Percentiles rank a stretch among this genome's conserved stretches.
These are phyloP conservation scores for Fragaria nilgerrensis DNA, from an alignment of 306 rosid genomes.

Conservation along the genomic window DNA sequence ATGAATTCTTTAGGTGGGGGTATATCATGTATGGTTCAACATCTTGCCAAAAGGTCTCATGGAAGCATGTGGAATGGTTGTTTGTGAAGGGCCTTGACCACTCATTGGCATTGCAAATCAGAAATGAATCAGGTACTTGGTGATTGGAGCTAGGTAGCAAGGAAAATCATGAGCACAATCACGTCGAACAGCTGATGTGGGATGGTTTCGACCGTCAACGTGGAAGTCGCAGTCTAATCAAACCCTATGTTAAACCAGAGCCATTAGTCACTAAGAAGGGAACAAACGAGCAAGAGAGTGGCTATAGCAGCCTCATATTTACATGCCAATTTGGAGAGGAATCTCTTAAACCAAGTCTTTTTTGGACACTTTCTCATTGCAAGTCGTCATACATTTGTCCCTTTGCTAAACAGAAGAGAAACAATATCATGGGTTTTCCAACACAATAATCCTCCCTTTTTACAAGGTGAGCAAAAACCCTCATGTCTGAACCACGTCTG, in stretches of 20 bases:
- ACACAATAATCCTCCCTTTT: constrained; percentile 16
- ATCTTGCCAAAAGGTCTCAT: neutral
- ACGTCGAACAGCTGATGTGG: constrained; percentile 22
- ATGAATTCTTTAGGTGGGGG: neutral
- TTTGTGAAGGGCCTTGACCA: constrained; percentile 12
- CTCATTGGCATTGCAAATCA: constrained; percentile 7
- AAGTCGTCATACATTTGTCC: constrained; percentile 41
- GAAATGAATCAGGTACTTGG: neutral
- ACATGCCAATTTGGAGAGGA: constrained; percentile 20
- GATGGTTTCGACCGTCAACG: constrained; percentile 31
- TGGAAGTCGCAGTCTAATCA: constrained; percentile 32
- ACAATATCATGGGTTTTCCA: constrained; percentile 18
- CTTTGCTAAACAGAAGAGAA: neutral
- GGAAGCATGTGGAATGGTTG: neutral
- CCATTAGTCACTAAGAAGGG: constrained; percentile 43
- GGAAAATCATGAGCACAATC: constrained; percentile 10
- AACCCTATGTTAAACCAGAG: constrained; percentile 40
- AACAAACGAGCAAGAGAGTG: constrained; percentile 25
- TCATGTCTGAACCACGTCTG: constrained; percentile 45
- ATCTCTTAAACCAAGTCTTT: constrained; percentile 25
- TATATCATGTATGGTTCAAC: neutral
- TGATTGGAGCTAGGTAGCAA: constrained; percentile 19
- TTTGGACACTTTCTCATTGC: constrained; percentile 24
- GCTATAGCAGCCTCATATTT: constrained; percentile 44
- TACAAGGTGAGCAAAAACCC: constrained; percentile 46